Base-by-base conservation (phyloP, 2,329 filamentous ascomycete genomes). In the Aureobasidium sp. region DNA sequence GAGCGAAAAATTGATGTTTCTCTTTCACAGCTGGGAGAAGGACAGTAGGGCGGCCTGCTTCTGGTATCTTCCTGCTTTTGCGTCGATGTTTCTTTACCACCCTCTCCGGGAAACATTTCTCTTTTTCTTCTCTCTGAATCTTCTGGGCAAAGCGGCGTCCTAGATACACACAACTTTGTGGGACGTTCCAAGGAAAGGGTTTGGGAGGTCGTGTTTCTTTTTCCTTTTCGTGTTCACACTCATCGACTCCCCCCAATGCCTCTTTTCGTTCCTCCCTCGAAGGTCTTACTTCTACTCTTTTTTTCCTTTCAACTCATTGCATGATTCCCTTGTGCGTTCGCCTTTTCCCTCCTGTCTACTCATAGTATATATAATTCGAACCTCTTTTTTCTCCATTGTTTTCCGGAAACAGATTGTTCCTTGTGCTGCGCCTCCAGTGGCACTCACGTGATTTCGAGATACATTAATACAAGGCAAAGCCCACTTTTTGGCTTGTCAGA, bases 311-410 rank as follows among this genome's bases (percentile, higher is more conserved):
- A 32, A 21, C 29, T 55, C 36, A 45, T 32, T 61, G 55, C 53
- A 62, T 62, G 39, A 57, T 51, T 44, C 54, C 47, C 39, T 59
- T 59, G 44, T 59, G 45, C 21, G 21, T 21, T 21, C 21, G 21
- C 21, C 42, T 41, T 32, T 11, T 11, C 14, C 34, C 55, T 39
- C 42, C 57, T 59, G 57, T 59, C 54, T 59, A 59, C 57, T 59
- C 29, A 49, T 59, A 59, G 57, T 59, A 59, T 59, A 59, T 59
- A 59, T 59, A 59, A 59, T 59, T 32, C 32, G 42, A 36, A 59
- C 50, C 44, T 21, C 57, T 41, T 34, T 32, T 59, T 59, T 21
- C 21, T 21, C 21, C 21, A 21, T 21, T 21, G 1, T 21, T 21
- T 21, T 21, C 21, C 21, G 21, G 1, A 1, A 21, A 1, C 21